These are phyloP conservation scores for Cercospora beticola DNA, from an alignment of 2,329 filamentous ascomycete genomes.

Conservation along the genomic window DNA sequence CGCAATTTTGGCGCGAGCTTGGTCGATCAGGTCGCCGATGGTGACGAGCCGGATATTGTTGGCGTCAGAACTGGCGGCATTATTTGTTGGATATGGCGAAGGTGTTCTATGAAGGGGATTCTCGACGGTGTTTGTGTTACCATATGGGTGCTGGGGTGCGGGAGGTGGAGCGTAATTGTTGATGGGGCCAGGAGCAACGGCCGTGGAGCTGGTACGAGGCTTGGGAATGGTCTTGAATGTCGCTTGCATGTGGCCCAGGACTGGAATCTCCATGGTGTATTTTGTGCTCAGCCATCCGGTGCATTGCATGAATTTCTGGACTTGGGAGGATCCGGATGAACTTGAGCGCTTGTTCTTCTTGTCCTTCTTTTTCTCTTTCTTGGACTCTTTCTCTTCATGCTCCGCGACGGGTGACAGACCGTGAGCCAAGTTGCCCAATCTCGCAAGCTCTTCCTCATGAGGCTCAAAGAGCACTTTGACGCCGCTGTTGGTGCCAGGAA, in stretches of 20 bases:
- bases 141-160: neutral
- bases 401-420: neutral
- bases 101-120: neutral
- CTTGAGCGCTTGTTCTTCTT: neutral
- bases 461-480: constrained; percentile 12
- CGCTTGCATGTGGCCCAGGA: constrained; percentile 5
- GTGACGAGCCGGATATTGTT: constrained; percentile 12
- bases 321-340: neutral
- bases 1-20: constrained; percentile 2
- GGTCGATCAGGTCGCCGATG: constrained; percentile 12
- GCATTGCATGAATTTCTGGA: constrained; percentile 19
- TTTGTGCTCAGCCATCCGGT: constrained; percentile 15
- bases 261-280: constrained; percentile 17
- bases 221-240: constrained; percentile 8
- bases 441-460: constrained; percentile 17
- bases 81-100: neutral
- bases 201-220: neutral
- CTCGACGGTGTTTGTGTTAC: neutral
- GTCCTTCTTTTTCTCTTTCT: neutral
- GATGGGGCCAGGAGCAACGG: neutral
- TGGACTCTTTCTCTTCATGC: neutral
- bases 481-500: constrained; percentile 11
- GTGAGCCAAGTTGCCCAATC: constrained; percentile 6
- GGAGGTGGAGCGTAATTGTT: neutral
- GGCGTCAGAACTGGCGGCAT: neutral